Base-by-base conservation (phyloP, 192 early-diverging fungal genomes). In the Coemansia sp. region DNA sequence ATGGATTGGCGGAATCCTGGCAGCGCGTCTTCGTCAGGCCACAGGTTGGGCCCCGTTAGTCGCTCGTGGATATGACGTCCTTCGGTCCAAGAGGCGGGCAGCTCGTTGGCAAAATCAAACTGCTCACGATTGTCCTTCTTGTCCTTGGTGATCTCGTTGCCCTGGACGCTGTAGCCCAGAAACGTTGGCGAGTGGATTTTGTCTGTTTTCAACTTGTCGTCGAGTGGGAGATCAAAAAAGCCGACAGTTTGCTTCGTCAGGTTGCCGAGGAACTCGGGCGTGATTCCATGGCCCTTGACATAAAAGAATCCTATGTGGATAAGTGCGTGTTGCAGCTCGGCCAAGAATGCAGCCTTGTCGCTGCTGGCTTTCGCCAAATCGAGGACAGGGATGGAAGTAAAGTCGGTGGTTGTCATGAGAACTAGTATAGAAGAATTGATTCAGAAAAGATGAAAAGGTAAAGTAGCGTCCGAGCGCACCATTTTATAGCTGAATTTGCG, bases 41-140 rank as follows among this genome's bases (percentile, higher is more conserved):
- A 90, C 75, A 85, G 85, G 31, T 90, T 88, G 27, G 89, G 87
- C 0, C 89, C 87, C 5, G 79, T 68, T 1, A 90, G 70, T 8
- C 80, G 78, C 24, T 82, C 69, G 64, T 88, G 74, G 19, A 75
- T 68, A 4, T 84, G 86, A 11, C 64, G 65, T 13, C 64, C 64
- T 10, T 64, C 42, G 0, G 63, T 33, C 65, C 79, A 67, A 19
- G 51, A 51, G 10, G 59, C 42, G 0, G 73, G 64, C 4, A 74
- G 53, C 44, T 90, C 87, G 46, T 78, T 78, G 62, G 79, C 87
- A 53, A 87, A 81, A 57, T 90, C 86, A 35, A 87, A 78, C 53
- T 88, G 85, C 61, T 90, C 89, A 62, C 68, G 75, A 50, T 78
- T 67, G 54, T 66, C 85, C 3, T 75, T 72, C 31, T 72, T 75